phyloP scores from a whole-genome alignment of 2,329 filamentous ascomycete species.

The Chaetomiaceae sp. region DNA sequence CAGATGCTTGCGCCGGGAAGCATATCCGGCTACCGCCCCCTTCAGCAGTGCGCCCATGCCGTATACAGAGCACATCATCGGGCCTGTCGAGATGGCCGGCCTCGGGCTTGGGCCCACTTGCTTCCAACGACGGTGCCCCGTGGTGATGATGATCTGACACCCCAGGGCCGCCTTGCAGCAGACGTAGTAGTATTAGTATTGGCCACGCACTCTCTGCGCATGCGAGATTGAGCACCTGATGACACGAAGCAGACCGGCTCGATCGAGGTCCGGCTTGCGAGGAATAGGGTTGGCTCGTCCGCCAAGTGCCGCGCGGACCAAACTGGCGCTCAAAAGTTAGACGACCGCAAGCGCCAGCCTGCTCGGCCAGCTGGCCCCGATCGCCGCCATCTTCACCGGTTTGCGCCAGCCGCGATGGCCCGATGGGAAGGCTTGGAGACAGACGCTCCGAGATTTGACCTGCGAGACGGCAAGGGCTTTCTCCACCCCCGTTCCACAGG shows the following conservation, averaged over 20 bases:
- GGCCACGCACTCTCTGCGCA: not conserved
- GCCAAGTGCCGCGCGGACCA: slow-evolving; percentile 12
- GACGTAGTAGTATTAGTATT: no score
- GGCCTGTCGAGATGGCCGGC: not conserved
- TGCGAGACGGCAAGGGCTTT: slow-evolving; percentile 21
- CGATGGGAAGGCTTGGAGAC: slow-evolving; percentile 6
- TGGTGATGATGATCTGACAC: not conserved
- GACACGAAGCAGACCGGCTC: not conserved
- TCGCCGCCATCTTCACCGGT: not conserved
- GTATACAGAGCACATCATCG: no score
- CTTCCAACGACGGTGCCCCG: not conserved
- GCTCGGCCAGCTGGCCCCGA: not conserved
- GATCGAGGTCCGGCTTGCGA: not conserved
- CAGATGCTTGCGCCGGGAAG: no score
- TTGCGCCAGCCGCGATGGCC: slow-evolving; percentile 9
- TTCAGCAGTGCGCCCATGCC: no score
- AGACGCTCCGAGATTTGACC: slow-evolving; percentile 12
- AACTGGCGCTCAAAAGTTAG: not conserved
- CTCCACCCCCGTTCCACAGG: slow-evolving; percentile 21
- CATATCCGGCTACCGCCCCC: no score
- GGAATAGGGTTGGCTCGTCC: not conserved
- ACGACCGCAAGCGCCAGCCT: slow-evolving; percentile 9
- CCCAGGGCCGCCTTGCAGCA: not conserved
- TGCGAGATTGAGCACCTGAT: not conserved
- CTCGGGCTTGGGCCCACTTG: not conserved